Conservation (phyloP, 2,329 filamentous ascomycete genomes). For the Bipolaris gigantea region DNA sequence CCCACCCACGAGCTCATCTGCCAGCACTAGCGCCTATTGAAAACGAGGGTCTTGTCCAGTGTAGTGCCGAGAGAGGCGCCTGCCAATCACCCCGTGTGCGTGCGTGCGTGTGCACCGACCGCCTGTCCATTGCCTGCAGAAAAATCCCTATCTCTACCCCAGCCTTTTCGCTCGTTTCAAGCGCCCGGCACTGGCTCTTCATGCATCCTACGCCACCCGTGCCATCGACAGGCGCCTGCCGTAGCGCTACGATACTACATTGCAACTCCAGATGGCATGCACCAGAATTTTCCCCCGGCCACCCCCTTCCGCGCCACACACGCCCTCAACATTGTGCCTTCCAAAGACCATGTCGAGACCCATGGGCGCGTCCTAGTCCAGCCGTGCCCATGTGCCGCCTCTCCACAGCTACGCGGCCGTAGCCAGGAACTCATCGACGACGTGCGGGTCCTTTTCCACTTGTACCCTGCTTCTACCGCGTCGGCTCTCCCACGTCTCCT, state of each 20-base stretch:
- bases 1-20: too few relatives aligned
- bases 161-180: background rate
- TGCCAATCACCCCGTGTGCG: constrained; percentile 12
- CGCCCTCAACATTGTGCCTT: background rate
- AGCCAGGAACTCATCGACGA: constrained; percentile 32
- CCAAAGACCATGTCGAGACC: background rate
- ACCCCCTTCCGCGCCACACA: background rate
- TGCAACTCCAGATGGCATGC: background rate
- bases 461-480: constrained; percentile 19
- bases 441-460: constrained; percentile 32
- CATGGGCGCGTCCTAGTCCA: background rate
- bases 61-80: constrained; percentile 15
- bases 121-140: background rate
- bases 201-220: background rate
- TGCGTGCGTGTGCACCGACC: background rate
- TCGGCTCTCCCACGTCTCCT: constrained; percentile 30
- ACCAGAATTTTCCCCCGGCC: background rate
- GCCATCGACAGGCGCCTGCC: background rate
- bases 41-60: constrained; percentile 8
- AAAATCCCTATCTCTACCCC: constrained; percentile 1
- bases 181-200: background rate
- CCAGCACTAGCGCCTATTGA: too few relatives aligned
- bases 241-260: background rate
- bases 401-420: constrained; percentile 15
- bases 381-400: constrained; percentile 1